These are phyloP conservation scores for Phytopythium sindhum DNA, from an alignment of 352 stramenopile genomes.

Conservation along the genomic window DNA sequence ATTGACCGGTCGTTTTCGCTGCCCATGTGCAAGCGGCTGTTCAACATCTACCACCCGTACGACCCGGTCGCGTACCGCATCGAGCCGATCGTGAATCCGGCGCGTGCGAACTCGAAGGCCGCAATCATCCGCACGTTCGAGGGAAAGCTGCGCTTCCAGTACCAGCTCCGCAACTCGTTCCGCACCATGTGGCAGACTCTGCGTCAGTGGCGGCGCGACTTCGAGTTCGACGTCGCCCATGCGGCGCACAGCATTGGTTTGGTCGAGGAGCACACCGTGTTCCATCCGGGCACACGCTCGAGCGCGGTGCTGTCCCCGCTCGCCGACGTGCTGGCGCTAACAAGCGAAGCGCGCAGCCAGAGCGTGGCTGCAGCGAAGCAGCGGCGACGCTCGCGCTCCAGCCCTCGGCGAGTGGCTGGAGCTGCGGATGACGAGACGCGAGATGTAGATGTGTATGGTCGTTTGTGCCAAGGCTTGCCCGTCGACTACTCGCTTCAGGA, in stretches of 20 bases:
- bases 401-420: not conserved
- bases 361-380: not conserved
- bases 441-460: constrained; percentile 52
- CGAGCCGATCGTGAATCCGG: constrained; percentile 90
- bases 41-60: constrained; percentile 95
- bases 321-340: constrained; percentile 23
- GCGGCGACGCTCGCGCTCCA: constrained; percentile 1
- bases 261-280: constrained; percentile 33
- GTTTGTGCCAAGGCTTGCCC: constrained; percentile 60
- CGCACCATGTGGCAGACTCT: constrained; percentile 75
- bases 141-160: constrained; percentile 80
- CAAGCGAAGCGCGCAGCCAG: constrained; percentile 5
- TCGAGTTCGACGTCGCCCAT: constrained; percentile 68
- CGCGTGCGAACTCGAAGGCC: constrained; percentile 71
- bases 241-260: constrained; percentile 69
- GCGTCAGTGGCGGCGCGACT: constrained; percentile 69
- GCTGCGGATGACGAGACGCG: constrained; percentile 29
- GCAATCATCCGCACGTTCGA: constrained; percentile 85
- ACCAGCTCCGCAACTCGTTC: constrained; percentile 82
- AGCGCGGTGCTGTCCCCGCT: constrained; percentile 25
- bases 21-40: constrained; percentile 78
- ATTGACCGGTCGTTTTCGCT: constrained; percentile 68
- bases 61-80: constrained; percentile 95
- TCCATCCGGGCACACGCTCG: constrained; percentile 1
- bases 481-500: constrained; percentile 92